Conservation (phyloP, 306 rosid species). For the Vicia villosa region DNA sequence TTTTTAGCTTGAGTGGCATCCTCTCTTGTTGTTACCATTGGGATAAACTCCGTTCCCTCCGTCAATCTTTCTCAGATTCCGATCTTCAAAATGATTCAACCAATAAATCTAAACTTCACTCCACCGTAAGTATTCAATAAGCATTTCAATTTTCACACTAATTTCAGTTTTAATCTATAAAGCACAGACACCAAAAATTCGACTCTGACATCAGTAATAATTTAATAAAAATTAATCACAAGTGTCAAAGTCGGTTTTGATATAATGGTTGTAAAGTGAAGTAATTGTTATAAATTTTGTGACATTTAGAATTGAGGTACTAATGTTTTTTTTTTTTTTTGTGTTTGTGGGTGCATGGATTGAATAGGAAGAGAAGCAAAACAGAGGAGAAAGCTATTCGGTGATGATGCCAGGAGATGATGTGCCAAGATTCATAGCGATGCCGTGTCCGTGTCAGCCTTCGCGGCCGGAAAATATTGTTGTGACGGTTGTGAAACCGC, state of each 20-base stretch:
- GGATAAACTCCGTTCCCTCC: conserved; percentile 86
- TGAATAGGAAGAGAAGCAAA: conserved; percentile 49
- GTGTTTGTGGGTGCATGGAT: background rate
- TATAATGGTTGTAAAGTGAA: background rate
- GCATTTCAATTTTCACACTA: background rate
- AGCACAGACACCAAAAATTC: too few relatives aligned
- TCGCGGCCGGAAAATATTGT: conserved; percentile 49
- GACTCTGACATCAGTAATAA: too few relatives aligned
- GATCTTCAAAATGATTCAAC: conserved; percentile 41
- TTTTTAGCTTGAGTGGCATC: conserved; percentile 90
- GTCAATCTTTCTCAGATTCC: conserved; percentile 49
- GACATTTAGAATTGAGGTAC: background rate
- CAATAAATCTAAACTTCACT: conserved; percentile 45
- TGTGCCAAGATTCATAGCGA: conserved; percentile 82
- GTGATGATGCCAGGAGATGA: conserved; percentile 95
- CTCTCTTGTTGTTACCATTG: conserved; percentile 98
- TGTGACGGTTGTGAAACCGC: conserved; percentile 54
- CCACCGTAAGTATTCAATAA: conserved; percentile 60
- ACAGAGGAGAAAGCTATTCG: conserved; percentile 58
- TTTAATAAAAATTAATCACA: too few relatives aligned
- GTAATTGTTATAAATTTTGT: background rate
- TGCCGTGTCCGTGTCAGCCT: conserved; percentile 84
- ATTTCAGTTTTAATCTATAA: background rate
- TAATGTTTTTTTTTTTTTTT: background rate
- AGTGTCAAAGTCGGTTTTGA: too few relatives aligned